Evolutionary conservation across 2,329 filamentous ascomycete species (phyloP), one percentile per base, ranked within the genome.

Genomic region (Uncinocarpus reesii): DNA sequence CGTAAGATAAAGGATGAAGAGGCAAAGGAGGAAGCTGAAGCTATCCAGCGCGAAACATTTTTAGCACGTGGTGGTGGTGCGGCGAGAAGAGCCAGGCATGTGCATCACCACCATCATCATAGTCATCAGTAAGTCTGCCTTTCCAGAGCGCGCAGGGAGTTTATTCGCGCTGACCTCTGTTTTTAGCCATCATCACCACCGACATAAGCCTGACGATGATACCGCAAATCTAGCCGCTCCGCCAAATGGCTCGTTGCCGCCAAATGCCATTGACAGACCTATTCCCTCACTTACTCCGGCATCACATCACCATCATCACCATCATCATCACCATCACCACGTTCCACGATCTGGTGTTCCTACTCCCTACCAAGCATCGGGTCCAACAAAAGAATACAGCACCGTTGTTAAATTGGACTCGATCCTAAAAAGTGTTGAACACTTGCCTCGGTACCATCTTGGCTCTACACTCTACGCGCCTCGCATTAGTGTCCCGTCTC

Each of bases 391-490:
- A 71, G 79, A 49, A 81, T 82, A 60, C 5, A 81, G 80, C 52
- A 79, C 78, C 2, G 78, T 76, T 13, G 75, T 94, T 20, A 77
- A 77, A 7, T 84, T 83, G 1, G 75, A 84, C 53, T 74, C 78
- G 0, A 78, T 95, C 0, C 65, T 95, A 10, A 80, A 87, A 1
- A 81, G 79, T 24, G 80, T 90, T 3, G 74, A 81, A 0, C 70
- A 83, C 49, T 74, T 79, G 15, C 84, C 86, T 7, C 82, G 88
- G 7, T 77, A 80, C 48, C 88, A 95, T 61, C 76, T 96, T 2
- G 90, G 90, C 28, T 86, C 87, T 49, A 83, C 86, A 3, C 72
- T 94, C 11, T 96, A 96, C 62, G 76, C 83, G 42, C 79, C 86
- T 0, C 75, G 71, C 4, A 71, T 94, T 3, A 68, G 70, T 2